Evolutionary conservation across 305 asterid genomes (phyloP).

Genomic region (Solanum chacoense): DNA sequence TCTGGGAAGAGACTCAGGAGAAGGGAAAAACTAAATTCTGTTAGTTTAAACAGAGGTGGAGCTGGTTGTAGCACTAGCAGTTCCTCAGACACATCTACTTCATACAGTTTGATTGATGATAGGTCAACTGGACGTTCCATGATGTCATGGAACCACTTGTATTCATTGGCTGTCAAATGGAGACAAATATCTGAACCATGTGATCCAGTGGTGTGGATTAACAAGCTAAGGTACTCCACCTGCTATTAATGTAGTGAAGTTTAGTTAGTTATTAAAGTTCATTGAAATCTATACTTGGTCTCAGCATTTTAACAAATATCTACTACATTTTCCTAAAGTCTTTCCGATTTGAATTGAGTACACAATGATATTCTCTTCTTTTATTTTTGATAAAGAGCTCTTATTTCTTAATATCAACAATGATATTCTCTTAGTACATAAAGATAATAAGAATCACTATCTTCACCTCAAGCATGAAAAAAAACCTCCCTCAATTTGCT

Average conservation of each 20-base stretch:
- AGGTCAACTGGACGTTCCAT: constrained; percentile 57
- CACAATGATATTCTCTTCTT: background rate
- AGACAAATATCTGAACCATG: constrained; percentile 99
- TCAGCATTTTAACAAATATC: background rate
- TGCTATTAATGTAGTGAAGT: background rate
- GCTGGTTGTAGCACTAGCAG: constrained; percentile 98
- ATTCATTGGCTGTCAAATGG: constrained; percentile 91
- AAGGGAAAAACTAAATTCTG: constrained; percentile 50
- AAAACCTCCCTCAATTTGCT: background rate
- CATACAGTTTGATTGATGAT: constrained; percentile 47
- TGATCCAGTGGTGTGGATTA: constrained; percentile 93
- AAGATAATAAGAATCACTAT: background rate
- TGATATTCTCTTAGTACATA: background rate
- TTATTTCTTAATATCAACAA: background rate
- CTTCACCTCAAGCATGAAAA: background rate
- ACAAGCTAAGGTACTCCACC: constrained; percentile 67
- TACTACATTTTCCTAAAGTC: background rate
- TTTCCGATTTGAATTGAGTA: background rate
- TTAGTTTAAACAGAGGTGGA: constrained; percentile 93
- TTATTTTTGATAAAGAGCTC: background rate
- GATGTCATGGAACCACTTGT: constrained; percentile 77
- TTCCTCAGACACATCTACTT: constrained; percentile 46
- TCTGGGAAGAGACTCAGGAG: constrained; percentile 66
- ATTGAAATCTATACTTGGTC: background rate
- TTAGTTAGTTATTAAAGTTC: background rate